Conservation (phyloP, 768 basidiomycete genomes). For the Tricholoma sp. region DNA sequence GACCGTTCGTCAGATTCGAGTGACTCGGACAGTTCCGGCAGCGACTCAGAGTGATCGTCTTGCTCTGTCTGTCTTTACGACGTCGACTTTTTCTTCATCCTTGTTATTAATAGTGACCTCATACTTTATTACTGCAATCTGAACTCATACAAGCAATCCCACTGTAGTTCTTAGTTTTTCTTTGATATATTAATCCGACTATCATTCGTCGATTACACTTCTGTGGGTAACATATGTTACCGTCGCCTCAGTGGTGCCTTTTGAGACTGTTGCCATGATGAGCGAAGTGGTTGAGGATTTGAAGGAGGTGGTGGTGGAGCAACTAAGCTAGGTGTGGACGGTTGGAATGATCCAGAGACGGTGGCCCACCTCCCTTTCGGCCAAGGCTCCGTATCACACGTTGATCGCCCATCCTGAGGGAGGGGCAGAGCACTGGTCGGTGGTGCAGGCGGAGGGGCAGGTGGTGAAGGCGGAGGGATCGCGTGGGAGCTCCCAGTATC, state of each 20-base stretch:
- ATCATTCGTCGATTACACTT: constrained; percentile 2
- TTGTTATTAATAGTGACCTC: constrained; percentile 14
- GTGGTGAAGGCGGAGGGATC: constrained; percentile 10
- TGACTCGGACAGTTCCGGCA: constrained; percentile 75
- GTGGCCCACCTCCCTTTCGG: background rate
- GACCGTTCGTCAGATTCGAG: constrained; percentile 79
- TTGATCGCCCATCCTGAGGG: background rate
- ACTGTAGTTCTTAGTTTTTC: constrained; percentile 48
- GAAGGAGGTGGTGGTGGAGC: constrained; percentile 14
- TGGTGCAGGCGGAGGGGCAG: constrained; percentile 15
- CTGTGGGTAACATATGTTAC: constrained; percentile 1
- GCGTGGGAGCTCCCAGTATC: constrained; percentile 41
- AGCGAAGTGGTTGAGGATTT: constrained; percentile 29
- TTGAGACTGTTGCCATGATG: constrained; percentile 59
- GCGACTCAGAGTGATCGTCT: constrained; percentile 69
- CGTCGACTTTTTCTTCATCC: constrained; percentile 2
- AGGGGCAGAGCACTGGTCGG: constrained; percentile 8
- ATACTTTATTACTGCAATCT: constrained; percentile 20
- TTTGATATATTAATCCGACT: constrained; percentile 14
- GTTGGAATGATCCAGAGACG: background rate
- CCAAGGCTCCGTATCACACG: background rate
- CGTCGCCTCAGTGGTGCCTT: constrained; percentile 29
- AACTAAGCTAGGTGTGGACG: background rate
- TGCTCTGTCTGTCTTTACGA: constrained; percentile 6
- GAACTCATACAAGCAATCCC: constrained; percentile 34